Percentiles rank a stretch among this genome's conserved stretches.
Evolutionary conservation across 345 rosid species (phyloP).

Genomic region (Limnanthes douglasii): DNA sequence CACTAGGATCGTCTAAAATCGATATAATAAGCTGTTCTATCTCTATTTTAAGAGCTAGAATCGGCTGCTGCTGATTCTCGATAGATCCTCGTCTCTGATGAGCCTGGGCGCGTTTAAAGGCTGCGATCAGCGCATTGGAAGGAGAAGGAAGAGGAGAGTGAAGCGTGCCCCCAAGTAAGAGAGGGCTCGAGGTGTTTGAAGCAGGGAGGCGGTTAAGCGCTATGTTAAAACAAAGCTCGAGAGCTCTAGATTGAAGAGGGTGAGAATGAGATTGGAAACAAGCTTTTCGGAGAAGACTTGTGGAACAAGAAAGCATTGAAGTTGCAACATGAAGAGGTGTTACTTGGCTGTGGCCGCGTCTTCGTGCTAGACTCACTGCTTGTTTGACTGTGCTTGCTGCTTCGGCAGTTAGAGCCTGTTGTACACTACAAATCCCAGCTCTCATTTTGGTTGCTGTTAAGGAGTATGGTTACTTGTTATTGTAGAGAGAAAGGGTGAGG

Average conservation of each 20-base stretch:
- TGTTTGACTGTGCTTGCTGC: conserved; percentile 72
- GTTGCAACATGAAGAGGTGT: conserved; percentile 96
- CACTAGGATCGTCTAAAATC: conserved; percentile 91
- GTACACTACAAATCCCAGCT: conserved; percentile 76
- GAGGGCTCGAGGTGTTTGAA: conserved; percentile 47
- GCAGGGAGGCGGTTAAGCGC: conserved; percentile 94
- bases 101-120: conserved; percentile 96
- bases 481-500: too few relatives aligned
- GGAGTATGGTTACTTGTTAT: too few relatives aligned
- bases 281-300: conserved; percentile 71
- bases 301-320: conserved; percentile 64
- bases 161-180: conserved; percentile 45
- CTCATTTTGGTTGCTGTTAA: conserved; percentile 45
- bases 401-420: conserved; percentile 67
- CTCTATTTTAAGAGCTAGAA: conserved; percentile 82
- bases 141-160: conserved; percentile 49
- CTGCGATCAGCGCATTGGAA: conserved; percentile 90
- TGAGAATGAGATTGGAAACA: conserved; percentile 92
- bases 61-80: conserved; percentile 88
- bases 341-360: conserved; percentile 92
- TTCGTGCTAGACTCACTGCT: conserved; percentile 56
- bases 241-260: conserved; percentile 88
- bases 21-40: conserved; percentile 83
- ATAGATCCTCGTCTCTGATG: conserved; percentile 90
- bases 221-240: conserved; percentile 96